phyloP scores from a whole-genome alignment of 2,329 filamentous ascomycete species.

The Ascochyta fabae region DNA sequence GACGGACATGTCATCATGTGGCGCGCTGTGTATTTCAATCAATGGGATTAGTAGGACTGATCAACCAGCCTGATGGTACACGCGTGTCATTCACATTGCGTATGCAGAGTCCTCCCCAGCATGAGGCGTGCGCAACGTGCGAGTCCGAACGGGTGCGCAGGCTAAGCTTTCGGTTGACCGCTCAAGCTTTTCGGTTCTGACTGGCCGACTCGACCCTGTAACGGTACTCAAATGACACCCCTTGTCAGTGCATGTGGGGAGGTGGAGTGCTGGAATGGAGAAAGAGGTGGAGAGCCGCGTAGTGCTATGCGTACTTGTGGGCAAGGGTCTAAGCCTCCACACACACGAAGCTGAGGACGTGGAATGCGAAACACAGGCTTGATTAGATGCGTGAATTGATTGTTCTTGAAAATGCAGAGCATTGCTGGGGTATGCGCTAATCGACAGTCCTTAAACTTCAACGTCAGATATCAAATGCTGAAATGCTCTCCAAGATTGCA shows the following conservation, averaged over 20 bases:
- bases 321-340: not conserved
- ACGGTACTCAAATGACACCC: too few relatives aligned
- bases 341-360: not conserved
- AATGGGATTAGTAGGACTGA: too few relatives aligned
- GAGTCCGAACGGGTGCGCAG: not conserved
- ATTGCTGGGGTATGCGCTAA: constrained; percentile 4
- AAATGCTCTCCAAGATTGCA: not conserved
- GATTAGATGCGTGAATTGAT: not conserved
- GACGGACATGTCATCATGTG: too few relatives aligned
- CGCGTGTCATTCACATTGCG: too few relatives aligned
- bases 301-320: not conserved
- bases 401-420: not conserved
- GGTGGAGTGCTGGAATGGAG: not conserved
- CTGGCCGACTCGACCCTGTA: too few relatives aligned
- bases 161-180: not conserved
- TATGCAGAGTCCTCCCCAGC: too few relatives aligned
- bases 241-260: not conserved
- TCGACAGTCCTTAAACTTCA: not conserved
- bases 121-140: too few relatives aligned
- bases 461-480: not conserved
- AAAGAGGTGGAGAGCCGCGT: not conserved
- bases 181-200: not conserved
- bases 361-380: not conserved
- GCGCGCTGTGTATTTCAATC: too few relatives aligned
- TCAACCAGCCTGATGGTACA: too few relatives aligned